Evolutionary conservation across 257 asterid species (phyloP).

Genomic region (Verbena officinalis): DNA sequence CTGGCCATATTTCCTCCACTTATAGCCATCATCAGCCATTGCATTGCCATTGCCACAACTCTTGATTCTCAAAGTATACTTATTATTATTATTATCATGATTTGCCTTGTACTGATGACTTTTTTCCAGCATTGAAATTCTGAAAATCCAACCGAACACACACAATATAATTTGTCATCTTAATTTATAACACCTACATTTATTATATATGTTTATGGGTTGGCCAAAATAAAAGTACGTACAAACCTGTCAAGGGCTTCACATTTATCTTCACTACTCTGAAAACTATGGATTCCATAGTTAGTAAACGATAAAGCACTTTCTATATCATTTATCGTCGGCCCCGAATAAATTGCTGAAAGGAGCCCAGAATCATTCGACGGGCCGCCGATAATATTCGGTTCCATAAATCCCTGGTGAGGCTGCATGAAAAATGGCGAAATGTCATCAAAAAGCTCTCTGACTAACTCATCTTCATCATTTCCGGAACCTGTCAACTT

Average conservation of each 20-base stretch:
- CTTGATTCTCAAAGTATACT: conserved; percentile 74
- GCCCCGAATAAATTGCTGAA: conserved; percentile 30
- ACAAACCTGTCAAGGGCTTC: conserved; percentile 47
- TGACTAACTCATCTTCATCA: conserved; percentile 51
- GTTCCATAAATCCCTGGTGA: conserved; percentile 18
- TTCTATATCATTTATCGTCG: conserved; percentile 37
- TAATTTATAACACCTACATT: too few species aligned
- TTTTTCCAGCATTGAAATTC: conserved; percentile 47
- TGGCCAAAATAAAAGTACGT: too few species aligned
- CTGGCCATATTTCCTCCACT: conserved; percentile 98
- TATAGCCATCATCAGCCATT: conserved; percentile 90
- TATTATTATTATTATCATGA: conserved; percentile 41
- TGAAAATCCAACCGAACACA: conserved; percentile 23
- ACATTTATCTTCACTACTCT: conserved; percentile 28
- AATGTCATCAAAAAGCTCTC: conserved; percentile 54
- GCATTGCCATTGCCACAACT: conserved; percentile 62
- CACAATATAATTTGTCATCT: too few species aligned
- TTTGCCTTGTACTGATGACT: conserved; percentile 34
- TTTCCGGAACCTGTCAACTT: conserved; percentile 18
- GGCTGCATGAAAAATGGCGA: conserved; percentile 52
- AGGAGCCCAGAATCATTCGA: conserved; percentile 21
- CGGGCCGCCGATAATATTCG: conserved; percentile 16
- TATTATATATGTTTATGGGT: too few species aligned
- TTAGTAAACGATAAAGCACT: conserved; percentile 33
- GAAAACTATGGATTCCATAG: conserved; percentile 28